Evolutionary conservation across 2,329 filamentous ascomycete genomes (phyloP), one percentile per base, ranked within the genome.

Genomic region (Periconia macrospinosa): DNA sequence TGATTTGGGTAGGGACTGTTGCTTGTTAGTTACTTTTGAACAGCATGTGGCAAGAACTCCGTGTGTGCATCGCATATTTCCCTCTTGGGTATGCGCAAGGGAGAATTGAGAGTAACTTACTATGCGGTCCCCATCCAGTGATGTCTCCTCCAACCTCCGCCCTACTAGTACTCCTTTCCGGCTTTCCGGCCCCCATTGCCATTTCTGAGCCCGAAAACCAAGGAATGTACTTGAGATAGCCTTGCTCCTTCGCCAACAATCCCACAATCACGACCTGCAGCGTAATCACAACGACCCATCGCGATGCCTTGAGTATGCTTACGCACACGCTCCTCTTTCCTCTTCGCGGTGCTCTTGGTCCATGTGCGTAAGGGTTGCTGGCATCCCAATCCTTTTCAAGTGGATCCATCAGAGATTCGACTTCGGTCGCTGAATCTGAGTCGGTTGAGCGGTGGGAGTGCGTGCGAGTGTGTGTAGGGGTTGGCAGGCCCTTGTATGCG

Each of bases 361-460:
- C 58, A 69, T 14, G 63, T 60, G 20, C 61, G 55, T 30, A 55
- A 13, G 66, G 67, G 69, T 42, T 61, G 55, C 53, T 70, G 33
- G 33, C 5, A 37, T 37, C 33, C 11, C 15, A 14, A 3, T 37
- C 33, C 5, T 37, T n/a, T 13, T n/a, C 33, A 37, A 27, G 23
- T 8, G 23, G 23, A 27, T 65, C 68, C 14, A 68, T 61, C 1
- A 72, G 54, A 2, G 67, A 70, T 46, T 70, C 69, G 2, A 72
- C 69, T 47, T 72, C 69, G 2, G 69, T 72, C 14, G 66, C 67
- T 17, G 69, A 70, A 47, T 68, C 65, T 51, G 69, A 66, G 30
- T 69, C 66, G 33, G 33, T 6, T 6, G 33, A 37, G 15, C 23
- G 33, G 3, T 37, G 33, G 3, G 15, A 13, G 37, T 67, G 60